A percentile compares a stretch with the other conserved stretches of the same genome.
phyloP scores from a whole-genome alignment of 2,329 filamentous ascomycete genomes.

The Aspergillus eucalypticola region DNA sequence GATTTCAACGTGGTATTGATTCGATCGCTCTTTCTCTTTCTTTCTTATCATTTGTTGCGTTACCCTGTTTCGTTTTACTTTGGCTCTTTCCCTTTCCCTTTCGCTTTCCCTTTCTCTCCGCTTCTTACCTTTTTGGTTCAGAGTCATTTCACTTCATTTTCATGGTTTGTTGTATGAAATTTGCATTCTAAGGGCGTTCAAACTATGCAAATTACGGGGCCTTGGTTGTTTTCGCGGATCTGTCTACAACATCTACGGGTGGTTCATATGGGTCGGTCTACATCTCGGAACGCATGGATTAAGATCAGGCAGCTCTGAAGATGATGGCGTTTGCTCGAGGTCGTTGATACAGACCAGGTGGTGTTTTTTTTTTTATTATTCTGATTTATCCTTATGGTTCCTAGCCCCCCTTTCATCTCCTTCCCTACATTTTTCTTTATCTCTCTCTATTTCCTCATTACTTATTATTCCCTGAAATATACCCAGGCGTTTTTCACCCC shows the following conservation, averaged over 20 bases:
- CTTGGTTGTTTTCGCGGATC: conserved; percentile 13
- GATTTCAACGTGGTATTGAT: not conserved
- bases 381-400: conserved; percentile 18
- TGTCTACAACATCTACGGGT: conserved; percentile 20
- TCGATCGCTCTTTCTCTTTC: not conserved
- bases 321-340: conserved; percentile 37
- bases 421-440: conserved; percentile 18
- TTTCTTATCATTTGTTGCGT: not conserved
- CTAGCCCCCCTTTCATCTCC: conserved; percentile 14
- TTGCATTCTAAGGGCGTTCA: conserved; percentile 39
- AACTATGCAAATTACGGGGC: conserved; percentile 21
- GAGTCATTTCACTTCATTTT: conserved; percentile 11
- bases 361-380: conserved; percentile 28
- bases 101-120: conserved; percentile 6
- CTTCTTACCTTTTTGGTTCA: conserved; percentile 15
- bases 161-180: conserved; percentile 17
- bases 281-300: conserved; percentile 25
- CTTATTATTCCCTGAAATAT: conserved; percentile 32
- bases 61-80: conserved; percentile 4
- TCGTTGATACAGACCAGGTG: conserved; percentile 30
- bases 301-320: conserved; percentile 24
- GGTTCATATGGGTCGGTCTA: conserved; percentile 27
- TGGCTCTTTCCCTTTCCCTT: not conserved
- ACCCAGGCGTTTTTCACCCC: conserved; percentile 34
- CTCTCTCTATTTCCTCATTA: no score